These are phyloP conservation scores for Chalaropsis ovoidea DNA, from an alignment of 2,329 filamentous ascomycete genomes.

Conservation along the genomic window DNA sequence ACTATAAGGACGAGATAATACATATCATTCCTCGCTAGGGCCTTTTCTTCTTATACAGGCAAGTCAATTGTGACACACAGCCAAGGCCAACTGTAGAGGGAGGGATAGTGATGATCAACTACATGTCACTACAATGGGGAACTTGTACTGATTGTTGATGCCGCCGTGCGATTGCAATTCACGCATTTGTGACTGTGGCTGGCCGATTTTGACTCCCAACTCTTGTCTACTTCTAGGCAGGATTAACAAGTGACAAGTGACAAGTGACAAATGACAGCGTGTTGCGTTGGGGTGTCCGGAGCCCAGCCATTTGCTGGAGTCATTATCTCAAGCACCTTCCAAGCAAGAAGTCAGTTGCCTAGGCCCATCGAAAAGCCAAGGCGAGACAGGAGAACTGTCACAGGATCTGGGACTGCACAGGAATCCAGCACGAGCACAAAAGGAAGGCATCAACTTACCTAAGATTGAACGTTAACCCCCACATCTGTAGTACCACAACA, in stretches of 20 bases:
- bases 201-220: neutral
- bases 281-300: neutral
- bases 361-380: neutral
- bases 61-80: neutral
- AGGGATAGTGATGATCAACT: neutral
- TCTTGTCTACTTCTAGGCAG: neutral
- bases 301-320: neutral
- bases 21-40: neutral
- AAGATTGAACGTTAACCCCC: neutral
- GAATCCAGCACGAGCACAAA: neutral
- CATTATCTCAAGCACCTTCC: neutral
- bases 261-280: neutral
- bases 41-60: neutral
- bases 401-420: neutral
- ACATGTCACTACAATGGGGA: neutral
- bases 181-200: neutral
- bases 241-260: neutral
- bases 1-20: neutral
- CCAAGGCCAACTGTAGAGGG: no score
- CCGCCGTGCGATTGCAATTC: neutral
- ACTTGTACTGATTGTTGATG: neutral
- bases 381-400: neutral
- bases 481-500: neutral
- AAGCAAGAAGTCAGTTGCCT: neutral
- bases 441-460: neutral